Percentiles rank a stretch among this genome's conserved stretches.
These are phyloP conservation scores for Phytophthora constricta DNA, from an alignment of 352 stramenopile genomes.

Conservation along the genomic window DNA sequence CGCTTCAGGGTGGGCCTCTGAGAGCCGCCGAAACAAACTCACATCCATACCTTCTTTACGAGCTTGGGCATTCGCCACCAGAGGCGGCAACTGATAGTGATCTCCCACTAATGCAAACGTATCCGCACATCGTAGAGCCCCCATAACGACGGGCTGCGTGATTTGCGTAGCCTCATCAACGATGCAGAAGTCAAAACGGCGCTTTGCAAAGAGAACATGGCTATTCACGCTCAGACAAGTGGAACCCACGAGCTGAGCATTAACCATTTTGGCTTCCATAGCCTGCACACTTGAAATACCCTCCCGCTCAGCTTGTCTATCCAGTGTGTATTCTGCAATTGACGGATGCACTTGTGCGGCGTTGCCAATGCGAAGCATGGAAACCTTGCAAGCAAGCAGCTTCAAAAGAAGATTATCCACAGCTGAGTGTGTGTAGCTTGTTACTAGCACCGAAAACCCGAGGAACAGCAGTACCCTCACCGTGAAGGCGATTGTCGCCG, in stretches of 20 bases:
- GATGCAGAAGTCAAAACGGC: conserved; percentile 98
- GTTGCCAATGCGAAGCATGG: conserved; percentile 82
- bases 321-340: conserved; percentile 64
- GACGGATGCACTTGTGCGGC: conserved; percentile 71
- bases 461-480: conserved; percentile 91
- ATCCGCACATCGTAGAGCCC: conserved; percentile 92
- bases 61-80: conserved; percentile 93
- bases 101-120: conserved; percentile 98
- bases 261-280: conserved; percentile 59
- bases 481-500: conserved; percentile 95
- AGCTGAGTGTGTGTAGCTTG: conserved; percentile 97
- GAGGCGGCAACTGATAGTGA: conserved; percentile 97
- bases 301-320: conserved; percentile 43
- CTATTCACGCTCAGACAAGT: conserved; percentile 82
- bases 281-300: conserved; percentile 44
- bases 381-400: conserved; percentile 68
- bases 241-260: conserved; percentile 67
- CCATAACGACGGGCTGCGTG: conserved; percentile 95
- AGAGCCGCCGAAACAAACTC: conserved; percentile 92
- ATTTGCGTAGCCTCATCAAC: conserved; percentile 99
- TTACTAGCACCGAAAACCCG: conserved; percentile 95
- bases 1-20: conserved; percentile 90
- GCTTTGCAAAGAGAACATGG: conserved; percentile 79
- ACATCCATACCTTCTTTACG: conserved; percentile 85
- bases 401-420: conserved; percentile 98